These are phyloP conservation scores for Pythium monospermum DNA, from an alignment of 352 stramenopile species.

Conservation along the genomic window DNA sequence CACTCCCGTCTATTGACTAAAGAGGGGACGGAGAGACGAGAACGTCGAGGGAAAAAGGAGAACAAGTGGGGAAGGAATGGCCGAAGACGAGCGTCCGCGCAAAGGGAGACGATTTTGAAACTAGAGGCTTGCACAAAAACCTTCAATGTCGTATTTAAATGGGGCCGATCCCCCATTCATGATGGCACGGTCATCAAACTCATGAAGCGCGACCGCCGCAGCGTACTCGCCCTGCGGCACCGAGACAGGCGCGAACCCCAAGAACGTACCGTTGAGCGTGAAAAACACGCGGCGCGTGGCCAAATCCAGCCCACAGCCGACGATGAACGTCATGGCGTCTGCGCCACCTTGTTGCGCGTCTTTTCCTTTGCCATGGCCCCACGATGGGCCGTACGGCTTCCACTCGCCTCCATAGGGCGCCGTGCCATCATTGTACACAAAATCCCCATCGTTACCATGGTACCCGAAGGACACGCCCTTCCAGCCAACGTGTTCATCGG, in stretches of 20 bases:
- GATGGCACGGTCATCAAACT: conserved; percentile 60
- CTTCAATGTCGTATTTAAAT: conserved; percentile 81
- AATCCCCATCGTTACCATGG: conserved; percentile 83
- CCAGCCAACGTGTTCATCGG: conserved; percentile 78
- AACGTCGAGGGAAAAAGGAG: too few species aligned
- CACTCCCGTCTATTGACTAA: background rate
- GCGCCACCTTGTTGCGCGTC: too few species aligned
- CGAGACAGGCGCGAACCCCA: conserved; percentile 37
- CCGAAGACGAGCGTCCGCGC: too few species aligned
- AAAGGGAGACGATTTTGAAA: conserved; percentile 8
- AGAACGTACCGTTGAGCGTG: conserved; percentile 67
- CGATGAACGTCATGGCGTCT: conserved; percentile 28
- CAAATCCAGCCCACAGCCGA: conserved; percentile 76
- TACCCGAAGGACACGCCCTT: conserved; percentile 79
- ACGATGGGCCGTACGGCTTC: conserved; percentile 63
- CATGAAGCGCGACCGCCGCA: conserved; percentile 73
- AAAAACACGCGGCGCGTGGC: conserved; percentile 63
- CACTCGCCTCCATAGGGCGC: conserved; percentile 67
- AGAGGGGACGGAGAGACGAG: too few species aligned
- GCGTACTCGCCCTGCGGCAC: conserved; percentile 60
- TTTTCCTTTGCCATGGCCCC: conserved; percentile 34
- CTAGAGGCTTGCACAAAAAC: conserved; percentile 87
- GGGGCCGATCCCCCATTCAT: conserved; percentile 68
- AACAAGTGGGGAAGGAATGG: too few species aligned
- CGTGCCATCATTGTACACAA: conserved; percentile 75